Evolutionary conservation across 257 asterid genomes (phyloP).

Genomic region (Solanum boliviense): DNA sequence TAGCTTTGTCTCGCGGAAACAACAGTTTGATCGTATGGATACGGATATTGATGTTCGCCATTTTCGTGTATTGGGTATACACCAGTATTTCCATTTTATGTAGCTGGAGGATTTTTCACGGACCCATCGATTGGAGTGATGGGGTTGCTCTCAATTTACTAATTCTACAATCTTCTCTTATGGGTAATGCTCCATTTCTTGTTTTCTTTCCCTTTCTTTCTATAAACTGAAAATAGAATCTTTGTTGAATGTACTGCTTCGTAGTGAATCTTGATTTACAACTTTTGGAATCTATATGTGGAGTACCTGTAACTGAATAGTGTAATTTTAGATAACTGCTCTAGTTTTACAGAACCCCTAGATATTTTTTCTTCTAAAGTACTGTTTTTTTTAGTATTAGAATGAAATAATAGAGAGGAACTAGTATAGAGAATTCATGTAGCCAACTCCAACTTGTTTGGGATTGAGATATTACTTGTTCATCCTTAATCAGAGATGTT

Average conservation of each 20-base stretch:
- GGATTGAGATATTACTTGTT: background rate
- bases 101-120: background rate
- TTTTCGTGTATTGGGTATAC: background rate
- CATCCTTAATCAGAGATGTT: background rate
- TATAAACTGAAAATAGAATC: background rate
- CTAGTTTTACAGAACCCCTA: background rate
- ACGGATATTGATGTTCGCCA: background rate
- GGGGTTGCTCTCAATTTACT: conserved; percentile 9
- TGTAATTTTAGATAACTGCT: background rate
- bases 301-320: background rate
- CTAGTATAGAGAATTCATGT: background rate
- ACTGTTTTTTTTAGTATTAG: background rate
- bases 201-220: background rate
- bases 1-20: background rate
- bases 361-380: background rate
- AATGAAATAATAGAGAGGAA: background rate
- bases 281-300: background rate
- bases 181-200: conserved; percentile 13
- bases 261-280: background rate
- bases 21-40: background rate
- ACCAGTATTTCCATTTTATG: background rate
- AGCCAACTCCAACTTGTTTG: background rate
- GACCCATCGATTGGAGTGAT: conserved; percentile 11
- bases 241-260: background rate
- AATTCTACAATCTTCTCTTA: conserved; percentile 18